Evolutionary conservation across 1,284 basidiomycete species (phyloP).

Genomic region (Xerocomus minutiporus): DNA sequence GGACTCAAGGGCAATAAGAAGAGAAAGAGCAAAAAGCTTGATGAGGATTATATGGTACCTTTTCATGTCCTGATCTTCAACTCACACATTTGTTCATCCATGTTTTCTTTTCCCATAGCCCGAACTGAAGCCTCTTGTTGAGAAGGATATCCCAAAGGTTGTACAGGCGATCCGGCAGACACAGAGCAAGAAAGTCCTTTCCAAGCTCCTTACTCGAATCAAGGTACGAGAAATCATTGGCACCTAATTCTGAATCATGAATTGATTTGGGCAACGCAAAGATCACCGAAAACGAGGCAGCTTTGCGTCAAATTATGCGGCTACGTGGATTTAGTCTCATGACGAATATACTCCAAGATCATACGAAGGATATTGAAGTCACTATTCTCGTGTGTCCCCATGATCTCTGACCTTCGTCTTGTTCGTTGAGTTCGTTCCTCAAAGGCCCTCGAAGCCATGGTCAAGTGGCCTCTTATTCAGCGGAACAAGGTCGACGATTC

Average conservation of each 20-base stretch:
- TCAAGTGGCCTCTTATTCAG: slow-evolving; percentile 78
- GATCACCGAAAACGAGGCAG: slow-evolving; percentile 81
- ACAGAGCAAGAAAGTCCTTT: slow-evolving; percentile 76
- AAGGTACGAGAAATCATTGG: slow-evolving; percentile 47
- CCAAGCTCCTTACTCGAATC: slow-evolving; percentile 83
- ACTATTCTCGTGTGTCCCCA: slow-evolving; percentile 53
- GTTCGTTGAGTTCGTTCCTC: background rate
- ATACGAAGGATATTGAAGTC: slow-evolving; percentile 70
- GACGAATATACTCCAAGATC: slow-evolving; percentile 83
- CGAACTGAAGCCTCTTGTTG: slow-evolving; percentile 67
- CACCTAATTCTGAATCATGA: background rate
- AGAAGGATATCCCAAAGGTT: slow-evolving; percentile 85
- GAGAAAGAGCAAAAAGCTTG: slow-evolving; percentile 88
- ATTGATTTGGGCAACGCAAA: slow-evolving; percentile 30
- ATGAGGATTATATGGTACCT: slow-evolving; percentile 85
- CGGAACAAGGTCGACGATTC: slow-evolving; percentile 94
- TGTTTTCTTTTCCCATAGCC: slow-evolving; percentile 40
- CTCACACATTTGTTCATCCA: background rate
- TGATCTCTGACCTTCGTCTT: background rate
- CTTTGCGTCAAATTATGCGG: slow-evolving; percentile 85
- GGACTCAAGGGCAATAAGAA: slow-evolving; percentile 86
- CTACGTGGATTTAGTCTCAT: slow-evolving; percentile 93
- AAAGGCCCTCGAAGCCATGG: slow-evolving; percentile 73
- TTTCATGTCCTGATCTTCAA: background rate
- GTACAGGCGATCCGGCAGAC: slow-evolving; percentile 91